Evolutionary conservation across 352 stramenopile species (phyloP), one percentile per base, ranked within the genome.

Genomic region (Globisporangium canariense): DNA sequence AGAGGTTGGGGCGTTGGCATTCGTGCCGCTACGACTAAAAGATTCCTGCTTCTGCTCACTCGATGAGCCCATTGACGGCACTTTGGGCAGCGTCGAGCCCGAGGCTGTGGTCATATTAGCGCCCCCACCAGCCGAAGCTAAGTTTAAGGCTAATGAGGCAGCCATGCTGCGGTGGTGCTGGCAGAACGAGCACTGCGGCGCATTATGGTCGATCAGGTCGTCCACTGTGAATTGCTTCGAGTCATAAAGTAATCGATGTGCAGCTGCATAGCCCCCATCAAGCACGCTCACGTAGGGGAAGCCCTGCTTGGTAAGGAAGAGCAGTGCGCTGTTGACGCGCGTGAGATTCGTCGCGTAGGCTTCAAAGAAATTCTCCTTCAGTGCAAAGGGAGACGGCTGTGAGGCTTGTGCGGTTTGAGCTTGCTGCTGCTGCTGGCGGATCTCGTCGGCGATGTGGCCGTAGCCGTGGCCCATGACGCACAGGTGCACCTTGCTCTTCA

Each of bases 401-500:
- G 51, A 8, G 3, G 51, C 30, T 56, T 28, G 14, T 4, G 18
- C 46, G 25, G 66, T 63, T 18, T 74, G 70, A 34, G 25, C 30
- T 38, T 65, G 62, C 22, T 59, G 41, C 1, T n/a, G 25, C 0
- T 74, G 61, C 41, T 81, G 69, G 13, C 75, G 79, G 20, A 92
- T 51, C 30, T 90, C 79, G 55, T 80, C 68, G 0, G 81, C 83
- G 60, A 91, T 74, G 60, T 89, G 76, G 8, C 77, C 79, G 62
- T 90, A 90, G 13, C 86, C 86, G 30, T 93, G 78, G 6, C 85
- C 85, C 81, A 95, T 89, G 43, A 95, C 80, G 30, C 78, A 89
- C 57, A 95, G 68, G 61, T 95, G 86, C 25, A 92, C 74, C 20
- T 74, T 80, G 34, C 45, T 72, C 67, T 91, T 89, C 9, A 93